Conservation (phyloP, 2,329 filamentous ascomycete species). For the Ophiostoma sp. region DNA sequence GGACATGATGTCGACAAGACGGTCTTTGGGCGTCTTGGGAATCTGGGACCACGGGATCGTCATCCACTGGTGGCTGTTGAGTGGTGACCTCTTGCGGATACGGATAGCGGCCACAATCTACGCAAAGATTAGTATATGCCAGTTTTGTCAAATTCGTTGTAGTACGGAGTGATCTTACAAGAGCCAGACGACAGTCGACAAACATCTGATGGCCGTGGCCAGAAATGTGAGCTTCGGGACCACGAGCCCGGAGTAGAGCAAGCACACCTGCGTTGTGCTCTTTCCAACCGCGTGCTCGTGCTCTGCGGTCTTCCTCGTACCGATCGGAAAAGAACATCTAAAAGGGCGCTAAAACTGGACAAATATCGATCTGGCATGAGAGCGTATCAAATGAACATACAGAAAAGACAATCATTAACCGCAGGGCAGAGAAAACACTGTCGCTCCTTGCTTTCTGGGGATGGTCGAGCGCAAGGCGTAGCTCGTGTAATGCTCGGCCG, state of each 20-base stretch:
- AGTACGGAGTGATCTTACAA: constrained; percentile 23
- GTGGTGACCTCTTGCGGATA: constrained; percentile 24
- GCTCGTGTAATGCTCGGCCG: constrained; percentile 30
- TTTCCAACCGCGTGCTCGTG: constrained; percentile 29
- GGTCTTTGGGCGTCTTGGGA: constrained; percentile 30
- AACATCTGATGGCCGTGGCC: constrained; percentile 32
- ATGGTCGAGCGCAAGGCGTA: constrained; percentile 28
- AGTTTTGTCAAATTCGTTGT: background rate
- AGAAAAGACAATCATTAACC: constrained; percentile 33
- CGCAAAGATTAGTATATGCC: background rate
- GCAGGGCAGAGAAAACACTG: constrained; percentile 29
- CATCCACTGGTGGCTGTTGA: constrained; percentile 30
- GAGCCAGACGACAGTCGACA: constrained; percentile 30
- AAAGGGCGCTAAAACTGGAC: background rate
- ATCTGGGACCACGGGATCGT: constrained; percentile 30
- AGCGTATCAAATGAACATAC: constrained; percentile 19
- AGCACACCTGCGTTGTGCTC: constrained; percentile 30
- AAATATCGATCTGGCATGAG: background rate
- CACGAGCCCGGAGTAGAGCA: constrained; percentile 27
- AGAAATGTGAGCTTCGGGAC: constrained; percentile 28
- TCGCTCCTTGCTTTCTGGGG: constrained; percentile 29
- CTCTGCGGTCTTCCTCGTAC: constrained; percentile 29
- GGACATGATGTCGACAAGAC: constrained; percentile 30
- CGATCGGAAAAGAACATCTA: constrained; percentile 32
- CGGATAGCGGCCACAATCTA: constrained; percentile 29